Percentiles rank a stretch among this genome's conserved stretches.
Evolutionary conservation across 2,329 filamentous ascomycete genomes (phyloP).

Genomic region (Fusarium scirpi): DNA sequence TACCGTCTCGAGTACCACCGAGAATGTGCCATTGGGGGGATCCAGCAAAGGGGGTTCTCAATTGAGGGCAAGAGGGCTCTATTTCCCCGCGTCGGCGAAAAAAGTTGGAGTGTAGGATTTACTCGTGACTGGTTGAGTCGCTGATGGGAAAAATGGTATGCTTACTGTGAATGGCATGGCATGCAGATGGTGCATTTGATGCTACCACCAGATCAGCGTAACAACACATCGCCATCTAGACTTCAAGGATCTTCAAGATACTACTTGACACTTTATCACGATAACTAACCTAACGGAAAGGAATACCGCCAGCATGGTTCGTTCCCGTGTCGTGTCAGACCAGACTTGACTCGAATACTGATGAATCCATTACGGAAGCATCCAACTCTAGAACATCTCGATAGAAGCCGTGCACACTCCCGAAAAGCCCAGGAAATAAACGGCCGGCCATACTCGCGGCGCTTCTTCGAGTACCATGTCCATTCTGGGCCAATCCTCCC

Average conservation of each 20-base stretch:
- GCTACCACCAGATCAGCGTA: not conserved
- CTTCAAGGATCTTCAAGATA: not conserved
- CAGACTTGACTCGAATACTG: not conserved
- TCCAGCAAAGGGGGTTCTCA: constrained; percentile 4
- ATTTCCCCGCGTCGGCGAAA: constrained; percentile 40
- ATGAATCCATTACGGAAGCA: not conserved
- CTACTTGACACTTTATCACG: not conserved
- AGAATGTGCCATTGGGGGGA: constrained; percentile 50
- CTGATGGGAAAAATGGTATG: not conserved
- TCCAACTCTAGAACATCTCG: constrained; percentile 24
- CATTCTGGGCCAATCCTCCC: not conserved
- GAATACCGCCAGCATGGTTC: constrained; percentile 31
- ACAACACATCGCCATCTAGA: not conserved
- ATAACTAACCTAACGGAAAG: not conserved
- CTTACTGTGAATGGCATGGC: constrained; percentile 2
- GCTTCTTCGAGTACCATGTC: constrained; percentile 49
- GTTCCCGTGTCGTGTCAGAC: constrained; percentile 11
- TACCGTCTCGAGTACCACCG: constrained; percentile 50
- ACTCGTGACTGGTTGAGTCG: constrained; percentile 7
- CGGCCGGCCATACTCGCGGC: constrained; percentile 53
- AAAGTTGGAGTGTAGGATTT: constrained; percentile 20
- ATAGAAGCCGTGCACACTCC: constrained; percentile 12
- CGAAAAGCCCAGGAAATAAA: constrained; percentile 23
- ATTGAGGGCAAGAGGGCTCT: not conserved
- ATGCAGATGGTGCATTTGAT: not conserved